phyloP scores from a whole-genome alignment of 768 basidiomycete species.

The Suillus tomentosus region DNA sequence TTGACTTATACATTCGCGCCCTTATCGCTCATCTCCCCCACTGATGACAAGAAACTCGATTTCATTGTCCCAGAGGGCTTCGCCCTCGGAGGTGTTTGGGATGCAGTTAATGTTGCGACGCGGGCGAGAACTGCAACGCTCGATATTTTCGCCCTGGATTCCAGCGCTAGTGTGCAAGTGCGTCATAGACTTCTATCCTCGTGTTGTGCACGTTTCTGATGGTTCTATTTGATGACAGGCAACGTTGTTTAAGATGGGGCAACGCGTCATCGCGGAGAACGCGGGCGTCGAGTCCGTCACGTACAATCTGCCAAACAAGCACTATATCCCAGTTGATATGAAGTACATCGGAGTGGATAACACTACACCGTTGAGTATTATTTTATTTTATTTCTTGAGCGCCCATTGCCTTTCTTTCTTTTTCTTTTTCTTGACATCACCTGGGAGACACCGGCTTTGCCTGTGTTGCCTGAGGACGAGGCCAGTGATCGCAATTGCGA shows the following conservation, averaged over 20 bases:
- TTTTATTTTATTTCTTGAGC: conserved; percentile 14
- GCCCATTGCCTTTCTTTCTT: neutral
- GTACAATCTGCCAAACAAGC: conserved; percentile 90
- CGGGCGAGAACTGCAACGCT: conserved; percentile 67
- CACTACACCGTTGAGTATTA: conserved; percentile 55
- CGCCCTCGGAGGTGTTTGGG: conserved; percentile 57
- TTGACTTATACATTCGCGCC: conserved; percentile 65
- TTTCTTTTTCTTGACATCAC: conserved; percentile 1
- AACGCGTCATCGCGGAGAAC: conserved; percentile 70
- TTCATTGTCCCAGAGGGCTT: conserved; percentile 43
- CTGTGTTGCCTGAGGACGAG: neutral
- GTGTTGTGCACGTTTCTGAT: conserved; percentile 9
- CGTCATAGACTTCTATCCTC: conserved; percentile 24
- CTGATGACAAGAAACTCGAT: conserved; percentile 53
- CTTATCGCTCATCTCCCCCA: conserved; percentile 47
- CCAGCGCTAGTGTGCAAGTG: conserved; percentile 92
- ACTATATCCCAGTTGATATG: conserved; percentile 91
- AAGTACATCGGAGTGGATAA: conserved; percentile 72
- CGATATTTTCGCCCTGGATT: conserved; percentile 81
- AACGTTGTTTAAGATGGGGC: conserved; percentile 88
- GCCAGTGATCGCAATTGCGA: conserved; percentile 9
- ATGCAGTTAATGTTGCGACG: conserved; percentile 51
- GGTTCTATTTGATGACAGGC: conserved; percentile 53
- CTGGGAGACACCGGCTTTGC: conserved; percentile 8
- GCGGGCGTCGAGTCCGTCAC: conserved; percentile 55